Percentiles rank a stretch among this genome's conserved stretches.
phyloP scores from a whole-genome alignment of 176 grass and related monocot genomes.

The Cymbopogon citratus region DNA sequence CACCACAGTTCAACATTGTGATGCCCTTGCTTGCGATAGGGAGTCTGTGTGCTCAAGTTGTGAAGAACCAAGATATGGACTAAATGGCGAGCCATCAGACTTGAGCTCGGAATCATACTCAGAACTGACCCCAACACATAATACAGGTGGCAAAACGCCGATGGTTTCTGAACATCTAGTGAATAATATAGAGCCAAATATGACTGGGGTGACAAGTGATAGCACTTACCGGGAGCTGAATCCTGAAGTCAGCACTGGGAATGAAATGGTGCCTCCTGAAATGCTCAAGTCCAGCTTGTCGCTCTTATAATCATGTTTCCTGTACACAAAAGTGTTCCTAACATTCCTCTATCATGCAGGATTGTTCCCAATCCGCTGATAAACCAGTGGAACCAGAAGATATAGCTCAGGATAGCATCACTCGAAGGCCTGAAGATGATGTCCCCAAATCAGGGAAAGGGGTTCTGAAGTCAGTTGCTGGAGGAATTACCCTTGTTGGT shows the following conservation, averaged over 20 bases:
- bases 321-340: not conserved
- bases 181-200: not conserved
- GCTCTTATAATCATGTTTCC: conserved; percentile 4
- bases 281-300: not conserved
- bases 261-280: conserved; percentile 21
- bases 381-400: conserved; percentile 9
- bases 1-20: not conserved
- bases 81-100: not conserved
- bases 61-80: conserved; percentile 10
- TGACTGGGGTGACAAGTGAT: not conserved
- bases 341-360: conserved; percentile 30
- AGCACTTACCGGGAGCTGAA: not conserved
- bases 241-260: not conserved
- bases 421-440: conserved; percentile 9
- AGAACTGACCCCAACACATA: conserved; percentile 6
- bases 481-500: conserved; percentile 49
- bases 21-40: conserved; percentile 8
- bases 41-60: conserved; percentile 41
- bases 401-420: not conserved
- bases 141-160: not conserved
- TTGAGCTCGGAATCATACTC: conserved; percentile 11
- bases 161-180: conserved; percentile 8
- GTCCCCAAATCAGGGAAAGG: conserved; percentile 37
- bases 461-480: conserved; percentile 51
- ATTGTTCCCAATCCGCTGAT: not conserved